phyloP scores from a whole-genome alignment of 495 filamentous ascomycete species.

The Lasiosphaeris hirsuta region DNA sequence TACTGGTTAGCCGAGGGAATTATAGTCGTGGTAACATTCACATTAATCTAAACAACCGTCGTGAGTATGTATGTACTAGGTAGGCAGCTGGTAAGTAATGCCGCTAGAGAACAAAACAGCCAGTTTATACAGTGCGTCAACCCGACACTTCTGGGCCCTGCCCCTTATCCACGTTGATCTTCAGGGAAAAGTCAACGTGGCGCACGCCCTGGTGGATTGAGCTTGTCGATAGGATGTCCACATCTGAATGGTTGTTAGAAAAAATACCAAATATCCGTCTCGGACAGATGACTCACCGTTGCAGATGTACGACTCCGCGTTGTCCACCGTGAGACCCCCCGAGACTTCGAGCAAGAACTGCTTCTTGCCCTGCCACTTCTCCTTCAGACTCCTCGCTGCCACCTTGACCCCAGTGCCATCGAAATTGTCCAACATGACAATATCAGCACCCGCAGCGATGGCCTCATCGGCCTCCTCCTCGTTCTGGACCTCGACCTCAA shows the following conservation, averaged over 20 bases:
- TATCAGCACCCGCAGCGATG: slow-evolving; percentile 83
- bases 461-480: slow-evolving; percentile 88
- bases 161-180: slow-evolving; percentile 56
- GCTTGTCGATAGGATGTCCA: slow-evolving; percentile 93
- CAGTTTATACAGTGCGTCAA: slow-evolving; percentile 6
- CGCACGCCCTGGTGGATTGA: slow-evolving; percentile 92
- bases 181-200: slow-evolving; percentile 93
- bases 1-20: background rate
- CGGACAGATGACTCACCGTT: slow-evolving; percentile 47
- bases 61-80: background rate
- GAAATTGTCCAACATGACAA: slow-evolving; percentile 98
- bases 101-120: background rate
- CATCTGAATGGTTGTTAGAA: slow-evolving; percentile 47
- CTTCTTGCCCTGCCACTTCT: slow-evolving; percentile 65
- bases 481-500: slow-evolving; percentile 92
- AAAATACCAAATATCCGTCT: background rate
- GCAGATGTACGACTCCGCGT: slow-evolving; percentile 76
- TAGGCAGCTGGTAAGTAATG: background rate
- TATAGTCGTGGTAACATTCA: background rate
- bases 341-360: slow-evolving; percentile 84
- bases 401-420: slow-evolving; percentile 66
- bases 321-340: slow-evolving; percentile 81
- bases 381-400: slow-evolving; percentile 68
- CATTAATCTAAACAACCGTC: background rate
- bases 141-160: slow-evolving; percentile 25